A percentile compares a stretch with the other conserved stretches of the same genome.
Evolutionary conservation across 2,329 filamentous ascomycete species (phyloP).

Genomic region (Arthrocladium fulminans): DNA sequence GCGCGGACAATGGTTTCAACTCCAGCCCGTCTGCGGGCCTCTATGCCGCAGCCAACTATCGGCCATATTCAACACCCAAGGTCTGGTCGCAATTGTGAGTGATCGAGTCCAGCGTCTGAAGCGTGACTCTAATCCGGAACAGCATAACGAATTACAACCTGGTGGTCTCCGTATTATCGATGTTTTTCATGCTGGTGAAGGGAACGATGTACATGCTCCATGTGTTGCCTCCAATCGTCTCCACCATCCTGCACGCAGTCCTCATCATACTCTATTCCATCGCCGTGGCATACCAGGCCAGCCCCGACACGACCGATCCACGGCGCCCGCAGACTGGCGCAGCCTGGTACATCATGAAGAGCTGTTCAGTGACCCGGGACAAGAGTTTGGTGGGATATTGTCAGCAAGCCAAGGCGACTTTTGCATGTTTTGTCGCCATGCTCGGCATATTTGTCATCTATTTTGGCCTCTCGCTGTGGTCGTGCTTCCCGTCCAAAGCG

Average conservation of each 20-base stretch:
- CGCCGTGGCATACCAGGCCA: constrained; percentile 47
- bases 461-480: constrained; percentile 17
- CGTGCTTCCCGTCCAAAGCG: constrained; percentile 29
- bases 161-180: constrained; percentile 51
- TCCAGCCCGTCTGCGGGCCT: constrained; percentile 48
- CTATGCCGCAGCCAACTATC: constrained; percentile 53
- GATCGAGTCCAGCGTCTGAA: constrained; percentile 22
- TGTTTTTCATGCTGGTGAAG: constrained; percentile 54
- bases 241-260: constrained; percentile 43
- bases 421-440: constrained; percentile 48
- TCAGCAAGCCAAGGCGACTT: constrained; percentile 50
- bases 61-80: constrained; percentile 43
- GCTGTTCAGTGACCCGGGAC: constrained; percentile 44
- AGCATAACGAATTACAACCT: constrained; percentile 55
- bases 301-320: constrained; percentile 51
- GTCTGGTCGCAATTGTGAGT: constrained; percentile 57
- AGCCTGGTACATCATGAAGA: constrained; percentile 57
- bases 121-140: constrained; percentile 13
- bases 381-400: constrained; percentile 46
- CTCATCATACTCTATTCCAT: constrained; percentile 48
- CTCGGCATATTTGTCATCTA: constrained; percentile 29
- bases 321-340: constrained; percentile 45
- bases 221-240: constrained; percentile 49
- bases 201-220: constrained; percentile 47
- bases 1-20: constrained; percentile 54